Evolutionary conservation across 345 rosid species (phyloP).

Genomic region (Conringia planisiliqua): DNA sequence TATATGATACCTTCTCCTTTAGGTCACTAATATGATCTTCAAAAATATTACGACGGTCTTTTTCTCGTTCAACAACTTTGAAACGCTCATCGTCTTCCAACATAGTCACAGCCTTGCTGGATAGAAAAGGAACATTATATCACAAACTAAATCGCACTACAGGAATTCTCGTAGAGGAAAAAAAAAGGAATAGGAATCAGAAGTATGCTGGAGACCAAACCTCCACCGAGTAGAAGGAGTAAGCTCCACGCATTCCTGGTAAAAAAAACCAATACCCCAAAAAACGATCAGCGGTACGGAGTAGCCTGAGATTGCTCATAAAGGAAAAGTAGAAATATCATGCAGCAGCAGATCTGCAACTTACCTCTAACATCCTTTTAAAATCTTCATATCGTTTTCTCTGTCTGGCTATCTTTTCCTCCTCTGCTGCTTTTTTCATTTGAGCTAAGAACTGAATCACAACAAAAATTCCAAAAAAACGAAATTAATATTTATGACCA

Average conservation of each 20-base stretch:
- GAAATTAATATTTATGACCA: neutral
- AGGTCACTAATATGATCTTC: conserved; percentile 71
- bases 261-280: conserved; percentile 23
- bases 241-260: conserved; percentile 72
- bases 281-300: neutral
- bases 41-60: conserved; percentile 81
- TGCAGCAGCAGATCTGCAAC: conserved; percentile 26
- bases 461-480: conserved; percentile 4
- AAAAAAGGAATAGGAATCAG: neutral
- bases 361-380: conserved; percentile 82
- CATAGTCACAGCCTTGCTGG: conserved; percentile 72
- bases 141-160: conserved; percentile 11
- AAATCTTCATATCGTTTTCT: conserved; percentile 75
- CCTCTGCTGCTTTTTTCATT: conserved; percentile 74
- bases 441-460: conserved; percentile 66
- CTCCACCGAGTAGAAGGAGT: conserved; percentile 84
- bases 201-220: conserved; percentile 45
- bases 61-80: conserved; percentile 83
- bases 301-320: neutral
- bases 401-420: conserved; percentile 69
- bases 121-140: conserved; percentile 24
- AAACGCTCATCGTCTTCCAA: conserved; percentile 86
- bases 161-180: neutral
- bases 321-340: conserved; percentile 5
- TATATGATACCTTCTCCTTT: conserved; percentile 53